Percentiles rank a stretch among this genome's conserved stretches.
These are phyloP conservation scores for Pseudogymnoascus sp. DNA, from an alignment of 2,329 filamentous ascomycete species.

Conservation along the genomic window DNA sequence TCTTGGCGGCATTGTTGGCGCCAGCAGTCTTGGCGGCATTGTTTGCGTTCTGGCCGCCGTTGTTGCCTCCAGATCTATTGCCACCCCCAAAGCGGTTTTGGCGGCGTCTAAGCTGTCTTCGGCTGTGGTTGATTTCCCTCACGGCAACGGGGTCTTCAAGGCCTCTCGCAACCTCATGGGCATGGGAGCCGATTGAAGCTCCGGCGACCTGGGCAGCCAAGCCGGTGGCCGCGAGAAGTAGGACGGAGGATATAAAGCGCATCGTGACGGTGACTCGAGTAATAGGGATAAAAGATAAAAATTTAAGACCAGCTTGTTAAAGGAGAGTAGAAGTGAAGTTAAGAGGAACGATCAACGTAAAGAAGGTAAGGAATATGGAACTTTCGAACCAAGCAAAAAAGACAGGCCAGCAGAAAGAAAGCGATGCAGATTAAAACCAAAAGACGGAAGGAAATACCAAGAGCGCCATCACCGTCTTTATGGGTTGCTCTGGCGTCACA, in stretches of 20 bases:
- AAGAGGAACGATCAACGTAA: conserved; percentile 7
- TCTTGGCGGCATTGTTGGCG: too few species aligned
- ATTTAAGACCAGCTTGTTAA: conserved; percentile 8
- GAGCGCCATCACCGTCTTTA: conserved; percentile 7
- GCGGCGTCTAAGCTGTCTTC: neutral
- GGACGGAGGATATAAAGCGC: conserved; percentile 1
- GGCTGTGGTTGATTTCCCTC: neutral
- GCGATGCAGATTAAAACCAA: neutral
- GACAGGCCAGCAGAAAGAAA: conserved; percentile 1
- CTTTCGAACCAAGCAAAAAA: conserved; percentile 7
- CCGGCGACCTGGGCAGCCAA: conserved; percentile 1
- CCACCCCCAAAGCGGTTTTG: conserved; percentile 2
- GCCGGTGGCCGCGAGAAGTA: conserved; percentile 1
- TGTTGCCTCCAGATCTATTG: neutral
- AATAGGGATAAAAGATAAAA: neutral
- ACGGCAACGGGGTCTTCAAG: neutral
- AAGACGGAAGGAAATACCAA: conserved; percentile 9
- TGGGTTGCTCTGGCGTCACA: neutral
- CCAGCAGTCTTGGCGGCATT: too few species aligned
- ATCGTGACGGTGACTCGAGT: conserved; percentile 5
- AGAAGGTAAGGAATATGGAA: conserved; percentile 7
- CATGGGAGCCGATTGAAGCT: conserved; percentile 1
- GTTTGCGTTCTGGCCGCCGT: neutral
- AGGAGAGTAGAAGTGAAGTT: neutral
- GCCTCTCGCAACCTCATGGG: neutral